phyloP scores from a whole-genome alignment of 345 rosid genomes.

The Mallotus nudiflorus region DNA sequence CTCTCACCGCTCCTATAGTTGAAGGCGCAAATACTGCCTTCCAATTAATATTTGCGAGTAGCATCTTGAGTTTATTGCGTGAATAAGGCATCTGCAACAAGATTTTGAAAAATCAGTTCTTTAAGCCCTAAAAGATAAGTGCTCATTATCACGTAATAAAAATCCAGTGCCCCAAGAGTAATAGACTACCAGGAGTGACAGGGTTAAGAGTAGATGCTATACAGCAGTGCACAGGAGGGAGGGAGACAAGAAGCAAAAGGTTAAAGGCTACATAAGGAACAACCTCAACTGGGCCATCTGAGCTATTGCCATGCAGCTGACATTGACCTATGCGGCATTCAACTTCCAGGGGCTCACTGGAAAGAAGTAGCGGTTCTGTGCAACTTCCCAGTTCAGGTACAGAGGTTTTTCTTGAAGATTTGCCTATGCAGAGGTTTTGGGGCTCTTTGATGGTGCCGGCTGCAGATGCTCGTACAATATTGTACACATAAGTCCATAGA shows the following conservation, averaged over 20 bases:
- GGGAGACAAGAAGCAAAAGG: no score
- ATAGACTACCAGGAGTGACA: neutral
- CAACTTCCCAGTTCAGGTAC: constrained; percentile 24
- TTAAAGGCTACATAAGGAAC: neutral
- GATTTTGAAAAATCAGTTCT: no score
- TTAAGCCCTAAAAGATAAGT: no score
- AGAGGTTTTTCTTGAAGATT: constrained; percentile 26
- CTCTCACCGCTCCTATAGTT: constrained; percentile 53
- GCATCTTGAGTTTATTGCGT: constrained; percentile 21
- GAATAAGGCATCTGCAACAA: constrained; percentile 37
- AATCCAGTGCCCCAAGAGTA: neutral
- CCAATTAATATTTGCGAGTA: constrained; percentile 38
- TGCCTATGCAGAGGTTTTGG: neutral
- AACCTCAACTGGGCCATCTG: constrained; percentile 28
- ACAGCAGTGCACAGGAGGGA: no score
- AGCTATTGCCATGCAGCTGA: constrained; percentile 10
- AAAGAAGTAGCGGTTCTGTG: constrained; percentile 46
- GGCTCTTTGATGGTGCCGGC: constrained; percentile 15
- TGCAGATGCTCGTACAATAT: constrained; percentile 47
- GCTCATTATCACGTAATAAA: neutral
- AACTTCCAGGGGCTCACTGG: constrained; percentile 14
- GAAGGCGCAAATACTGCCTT: constrained; percentile 58
- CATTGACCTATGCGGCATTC: constrained; percentile 9
- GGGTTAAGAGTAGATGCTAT: neutral
- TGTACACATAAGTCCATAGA: constrained; percentile 60